Conservation (phyloP, 352 stramenopile species). For the Phytophthora hibernalis region DNA sequence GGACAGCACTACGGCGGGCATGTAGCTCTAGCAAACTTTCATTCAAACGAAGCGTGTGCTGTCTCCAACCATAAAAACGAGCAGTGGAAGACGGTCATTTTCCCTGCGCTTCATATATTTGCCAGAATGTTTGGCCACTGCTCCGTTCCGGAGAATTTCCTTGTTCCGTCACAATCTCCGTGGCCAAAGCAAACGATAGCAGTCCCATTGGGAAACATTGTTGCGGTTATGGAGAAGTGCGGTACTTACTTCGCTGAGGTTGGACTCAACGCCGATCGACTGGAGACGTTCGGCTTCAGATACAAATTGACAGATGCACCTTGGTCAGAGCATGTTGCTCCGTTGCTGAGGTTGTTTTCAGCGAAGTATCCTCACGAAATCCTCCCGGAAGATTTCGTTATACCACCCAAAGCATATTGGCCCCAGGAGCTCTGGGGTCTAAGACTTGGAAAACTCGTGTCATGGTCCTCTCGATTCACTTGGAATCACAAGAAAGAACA, state of each 20-base stretch:
- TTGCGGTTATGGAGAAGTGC: constrained; percentile 20
- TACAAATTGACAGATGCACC: constrained; percentile 33
- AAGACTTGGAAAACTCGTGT: constrained; percentile 35
- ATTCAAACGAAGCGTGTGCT: constrained; percentile 10
- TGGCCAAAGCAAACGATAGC: constrained; percentile 28
- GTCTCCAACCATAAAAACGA: constrained; percentile 7
- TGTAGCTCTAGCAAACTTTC: constrained; percentile 21
- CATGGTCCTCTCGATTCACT: constrained; percentile 34
- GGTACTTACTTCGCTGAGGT: constrained; percentile 34
- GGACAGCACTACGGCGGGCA: constrained; percentile 35
- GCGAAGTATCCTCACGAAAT: constrained; percentile 28
- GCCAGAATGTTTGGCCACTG: constrained; percentile 35
- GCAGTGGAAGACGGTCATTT: constrained; percentile 31
- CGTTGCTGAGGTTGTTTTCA: constrained; percentile 28
- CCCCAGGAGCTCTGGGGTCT: constrained; percentile 29
- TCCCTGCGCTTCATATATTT: constrained; percentile 34
- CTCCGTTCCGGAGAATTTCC: constrained; percentile 24
- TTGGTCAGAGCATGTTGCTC: constrained; percentile 24
- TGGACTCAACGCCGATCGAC: constrained; percentile 33
- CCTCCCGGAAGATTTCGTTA: constrained; percentile 37
- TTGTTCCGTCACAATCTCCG: constrained; percentile 24
- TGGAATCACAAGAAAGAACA: constrained; percentile 16
- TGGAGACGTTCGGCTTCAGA: constrained; percentile 40
- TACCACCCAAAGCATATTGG: constrained; percentile 28
- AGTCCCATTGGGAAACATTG: constrained; percentile 23